A percentile compares a stretch with the other conserved stretches of the same genome.
phyloP scores from a whole-genome alignment of 202 grass and related monocot species.

The Zizania palustris region DNA sequence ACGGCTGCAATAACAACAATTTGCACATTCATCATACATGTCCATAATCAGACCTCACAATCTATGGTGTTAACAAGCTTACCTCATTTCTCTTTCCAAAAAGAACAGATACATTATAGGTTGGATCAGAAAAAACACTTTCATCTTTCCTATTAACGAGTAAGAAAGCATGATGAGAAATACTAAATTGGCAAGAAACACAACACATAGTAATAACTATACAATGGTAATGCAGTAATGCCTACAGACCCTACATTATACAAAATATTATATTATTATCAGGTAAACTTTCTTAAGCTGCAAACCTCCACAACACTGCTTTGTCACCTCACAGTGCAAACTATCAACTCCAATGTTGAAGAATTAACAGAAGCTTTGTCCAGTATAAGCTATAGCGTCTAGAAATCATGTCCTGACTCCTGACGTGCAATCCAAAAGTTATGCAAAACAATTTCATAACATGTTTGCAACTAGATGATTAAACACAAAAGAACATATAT shows the following conservation, averaged over 20 bases:
- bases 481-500: not conserved
- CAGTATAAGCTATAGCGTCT: not conserved
- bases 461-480: not conserved
- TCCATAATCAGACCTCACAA: constrained; percentile 24
- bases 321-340: not conserved
- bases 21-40: constrained; percentile 8
- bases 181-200: not conserved
- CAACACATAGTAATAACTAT: not conserved
- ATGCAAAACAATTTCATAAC: not conserved
- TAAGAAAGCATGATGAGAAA: constrained; percentile 27
- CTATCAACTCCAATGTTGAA: constrained; percentile 2
- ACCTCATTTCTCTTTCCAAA: constrained; percentile 99
- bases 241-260: constrained; percentile 6
- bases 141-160: constrained; percentile 72
- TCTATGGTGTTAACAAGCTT: constrained; percentile 14
- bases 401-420: not conserved
- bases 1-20: constrained; percentile 59
- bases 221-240: not conserved
- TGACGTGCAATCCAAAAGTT: not conserved
- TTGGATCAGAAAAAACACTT: constrained; percentile 84
- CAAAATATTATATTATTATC: constrained; percentile 12
- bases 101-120: constrained; percentile 74
- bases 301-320: not conserved
- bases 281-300: not conserved
- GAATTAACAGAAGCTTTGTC: constrained; percentile 18